Evolutionary conservation across 106 monocot genomes (phyloP).

Genomic region (Acorus calamus): DNA sequence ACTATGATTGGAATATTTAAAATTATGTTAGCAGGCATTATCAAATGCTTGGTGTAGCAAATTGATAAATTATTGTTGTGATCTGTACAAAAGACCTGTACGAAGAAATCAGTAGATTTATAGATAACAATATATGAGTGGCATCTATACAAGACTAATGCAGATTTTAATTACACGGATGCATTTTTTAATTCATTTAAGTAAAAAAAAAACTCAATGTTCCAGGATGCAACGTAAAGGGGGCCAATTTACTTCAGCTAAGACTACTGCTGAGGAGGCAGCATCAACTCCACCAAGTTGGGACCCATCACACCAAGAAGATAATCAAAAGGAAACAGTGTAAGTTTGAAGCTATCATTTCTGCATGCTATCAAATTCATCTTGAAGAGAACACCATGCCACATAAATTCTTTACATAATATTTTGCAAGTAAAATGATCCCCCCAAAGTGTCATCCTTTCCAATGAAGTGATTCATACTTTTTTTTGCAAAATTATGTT

Average conservation of each 20-base stretch:
- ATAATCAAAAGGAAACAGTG: constrained; percentile 37
- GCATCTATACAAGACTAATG: neutral
- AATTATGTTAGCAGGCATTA: no score
- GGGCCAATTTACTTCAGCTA: constrained; percentile 73
- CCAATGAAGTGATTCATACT: no score
- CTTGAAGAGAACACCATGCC: neutral
- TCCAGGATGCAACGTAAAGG: constrained; percentile 73
- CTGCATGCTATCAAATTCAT: neutral
- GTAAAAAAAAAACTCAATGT: neutral
- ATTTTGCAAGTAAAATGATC: neutral
- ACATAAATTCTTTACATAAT: neutral
- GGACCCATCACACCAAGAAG: constrained; percentile 42
- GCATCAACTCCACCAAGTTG: constrained; percentile 29
- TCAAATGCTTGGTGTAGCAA: no score
- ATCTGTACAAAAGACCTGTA: no score
- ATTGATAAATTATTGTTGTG: no score
- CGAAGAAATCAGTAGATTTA: no score
- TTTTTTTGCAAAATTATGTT: no score
- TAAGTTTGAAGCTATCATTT: constrained; percentile 17
- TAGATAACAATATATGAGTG: no score
- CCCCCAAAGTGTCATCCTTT: no score
- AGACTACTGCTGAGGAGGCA: constrained; percentile 39
- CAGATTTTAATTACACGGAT: neutral
- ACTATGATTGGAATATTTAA: no score
- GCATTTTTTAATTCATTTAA: neutral